Conservation (phyloP, 768 basidiomycete species). For the Tulasnella sp. region DNA sequence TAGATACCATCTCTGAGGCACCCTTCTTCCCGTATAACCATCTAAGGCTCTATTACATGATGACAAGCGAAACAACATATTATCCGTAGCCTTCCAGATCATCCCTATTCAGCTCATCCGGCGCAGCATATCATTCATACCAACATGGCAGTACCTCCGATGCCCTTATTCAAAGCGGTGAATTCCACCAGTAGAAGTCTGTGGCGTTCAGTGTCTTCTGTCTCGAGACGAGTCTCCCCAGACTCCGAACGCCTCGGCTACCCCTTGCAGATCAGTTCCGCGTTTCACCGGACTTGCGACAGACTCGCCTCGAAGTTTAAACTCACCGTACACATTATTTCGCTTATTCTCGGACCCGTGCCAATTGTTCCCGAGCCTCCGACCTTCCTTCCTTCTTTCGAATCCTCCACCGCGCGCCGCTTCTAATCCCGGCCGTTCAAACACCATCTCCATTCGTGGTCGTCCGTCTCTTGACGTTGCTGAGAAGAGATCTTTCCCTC, state of each 20-base stretch:
- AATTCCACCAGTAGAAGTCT: not conserved
- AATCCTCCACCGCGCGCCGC: not conserved
- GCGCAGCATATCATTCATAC: too few relatives aligned
- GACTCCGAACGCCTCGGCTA: not conserved
- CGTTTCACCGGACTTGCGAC: not conserved
- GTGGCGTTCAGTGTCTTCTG: not conserved
- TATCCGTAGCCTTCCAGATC: too few relatives aligned
- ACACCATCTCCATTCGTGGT: not conserved
- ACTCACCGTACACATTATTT: not conserved
- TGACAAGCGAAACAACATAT: too few relatives aligned
- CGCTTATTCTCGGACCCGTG: not conserved
- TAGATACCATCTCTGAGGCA: too few relatives aligned
- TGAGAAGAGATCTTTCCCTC: not conserved
- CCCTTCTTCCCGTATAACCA: too few relatives aligned
- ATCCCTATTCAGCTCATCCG: too few relatives aligned
- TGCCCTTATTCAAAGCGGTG: too few relatives aligned
- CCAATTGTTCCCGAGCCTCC: not conserved
- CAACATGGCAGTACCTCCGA: too few relatives aligned
- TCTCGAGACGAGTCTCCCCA: not conserved
- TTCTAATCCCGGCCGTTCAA: not conserved
- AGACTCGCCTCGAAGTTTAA: not conserved
- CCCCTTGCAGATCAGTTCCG: not conserved
- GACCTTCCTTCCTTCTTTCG: not conserved
- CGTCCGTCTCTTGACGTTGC: not conserved
- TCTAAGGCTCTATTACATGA: too few relatives aligned